These are phyloP conservation scores for Exophiala sp. DNA, from an alignment of 2,329 filamentous ascomycete species.

Conservation along the genomic window DNA sequence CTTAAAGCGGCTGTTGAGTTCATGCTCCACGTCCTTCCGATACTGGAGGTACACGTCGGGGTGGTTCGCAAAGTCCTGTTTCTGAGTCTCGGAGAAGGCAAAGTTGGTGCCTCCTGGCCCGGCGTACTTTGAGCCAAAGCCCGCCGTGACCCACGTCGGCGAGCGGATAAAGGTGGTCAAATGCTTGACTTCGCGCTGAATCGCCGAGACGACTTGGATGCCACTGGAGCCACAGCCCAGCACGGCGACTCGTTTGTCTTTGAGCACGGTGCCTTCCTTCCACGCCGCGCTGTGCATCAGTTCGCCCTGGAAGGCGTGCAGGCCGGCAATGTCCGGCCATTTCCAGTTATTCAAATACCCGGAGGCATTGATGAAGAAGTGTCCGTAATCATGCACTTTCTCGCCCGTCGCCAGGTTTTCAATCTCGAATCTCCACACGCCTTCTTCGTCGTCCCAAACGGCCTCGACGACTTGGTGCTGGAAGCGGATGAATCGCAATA, in stretches of 20 bases:
- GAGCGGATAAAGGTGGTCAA: slow-evolving; percentile 27
- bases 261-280: slow-evolving; percentile 33
- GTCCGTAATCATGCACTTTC: not conserved
- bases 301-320: slow-evolving; percentile 33
- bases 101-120: slow-evolving; percentile 35
- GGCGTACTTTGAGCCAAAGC: slow-evolving; percentile 10
- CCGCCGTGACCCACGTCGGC: slow-evolving; percentile 28
- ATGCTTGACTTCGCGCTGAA: slow-evolving; percentile 34
- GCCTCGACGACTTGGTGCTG: slow-evolving; percentile 5
- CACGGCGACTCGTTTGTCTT: slow-evolving; percentile 24
- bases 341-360: slow-evolving; percentile 49
- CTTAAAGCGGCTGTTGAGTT: slow-evolving; percentile 26
- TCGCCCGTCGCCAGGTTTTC: not conserved
- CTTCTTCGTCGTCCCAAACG: slow-evolving; percentile 32
- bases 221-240: slow-evolving; percentile 28
- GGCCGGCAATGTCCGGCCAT: slow-evolving; percentile 27
- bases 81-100: slow-evolving; percentile 22
- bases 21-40: slow-evolving; percentile 31
- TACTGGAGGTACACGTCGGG: slow-evolving; percentile 28
- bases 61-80: slow-evolving; percentile 23
- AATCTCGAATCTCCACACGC: slow-evolving; percentile 42
- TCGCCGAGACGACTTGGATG: slow-evolving; percentile 33
- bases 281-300: slow-evolving; percentile 40
- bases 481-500: slow-evolving; percentile 47
- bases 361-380: slow-evolving; percentile 39